These are phyloP conservation scores for Phlegmacium glaucopus DNA, from an alignment of 768 basidiomycete species.

Conservation along the genomic window DNA sequence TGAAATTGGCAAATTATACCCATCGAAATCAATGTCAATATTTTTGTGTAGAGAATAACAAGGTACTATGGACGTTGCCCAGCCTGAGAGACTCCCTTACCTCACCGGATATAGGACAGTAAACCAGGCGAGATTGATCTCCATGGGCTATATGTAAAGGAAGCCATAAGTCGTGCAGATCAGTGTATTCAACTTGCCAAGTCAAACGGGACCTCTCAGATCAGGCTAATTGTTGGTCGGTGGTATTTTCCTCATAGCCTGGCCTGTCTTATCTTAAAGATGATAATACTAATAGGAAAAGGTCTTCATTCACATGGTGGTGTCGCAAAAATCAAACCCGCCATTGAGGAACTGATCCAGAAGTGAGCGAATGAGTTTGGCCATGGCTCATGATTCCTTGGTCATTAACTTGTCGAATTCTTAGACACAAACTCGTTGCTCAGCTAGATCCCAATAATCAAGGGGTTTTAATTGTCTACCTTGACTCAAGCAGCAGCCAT, in stretches of 20 bases:
- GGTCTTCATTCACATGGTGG: constrained; percentile 80
- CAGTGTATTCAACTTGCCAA: constrained; percentile 66
- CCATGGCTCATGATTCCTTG: background rate
- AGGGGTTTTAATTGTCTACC: constrained; percentile 80
- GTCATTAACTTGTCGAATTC: background rate
- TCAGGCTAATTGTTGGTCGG: constrained; percentile 84
- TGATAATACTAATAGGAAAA: constrained; percentile 50
- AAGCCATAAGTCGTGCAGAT: constrained; percentile 78
- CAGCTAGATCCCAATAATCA: constrained; percentile 76
- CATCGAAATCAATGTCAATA: background rate
- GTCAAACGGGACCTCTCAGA: constrained; percentile 52
- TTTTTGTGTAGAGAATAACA: constrained; percentile 66
- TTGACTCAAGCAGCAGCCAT: constrained; percentile 37
- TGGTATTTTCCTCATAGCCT: constrained; percentile 7
- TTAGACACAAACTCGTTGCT: constrained; percentile 69
- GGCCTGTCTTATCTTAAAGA: background rate
- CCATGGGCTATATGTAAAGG: constrained; percentile 92
- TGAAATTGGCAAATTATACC: background rate
- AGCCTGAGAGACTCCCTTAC: no score
- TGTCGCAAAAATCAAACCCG: constrained; percentile 86
- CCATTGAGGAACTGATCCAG: constrained; percentile 81
- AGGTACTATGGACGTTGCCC: constrained; percentile 31
- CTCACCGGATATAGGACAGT: constrained; percentile 44
- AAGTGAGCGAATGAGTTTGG: constrained; percentile 46
- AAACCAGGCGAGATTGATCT: constrained; percentile 78